Evolutionary conservation across 352 stramenopile species (phyloP).

Genomic region (Poterioochromonas sp.): DNA sequence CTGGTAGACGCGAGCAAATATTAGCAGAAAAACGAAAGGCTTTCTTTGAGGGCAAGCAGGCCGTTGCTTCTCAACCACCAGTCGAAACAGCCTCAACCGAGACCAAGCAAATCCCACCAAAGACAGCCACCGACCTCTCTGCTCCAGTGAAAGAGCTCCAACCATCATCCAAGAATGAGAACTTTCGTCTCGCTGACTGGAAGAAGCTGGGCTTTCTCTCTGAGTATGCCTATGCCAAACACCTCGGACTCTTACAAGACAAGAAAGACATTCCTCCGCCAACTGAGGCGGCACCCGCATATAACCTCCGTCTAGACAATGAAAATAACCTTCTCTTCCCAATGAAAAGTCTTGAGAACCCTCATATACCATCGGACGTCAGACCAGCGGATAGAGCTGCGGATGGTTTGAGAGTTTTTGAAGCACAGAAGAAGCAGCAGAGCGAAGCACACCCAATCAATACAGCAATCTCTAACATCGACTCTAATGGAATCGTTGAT

Average conservation of each 20-base stretch:
- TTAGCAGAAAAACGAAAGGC: background rate
- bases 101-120: background rate
- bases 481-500: no score
- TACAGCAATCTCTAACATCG: no score
- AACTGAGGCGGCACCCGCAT: no score
- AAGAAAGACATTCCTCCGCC: background rate
- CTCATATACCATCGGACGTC: no score
- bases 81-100: background rate
- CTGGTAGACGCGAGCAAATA: background rate
- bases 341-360: no score
- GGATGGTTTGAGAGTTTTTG: no score
- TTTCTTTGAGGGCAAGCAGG: constrained; percentile 5
- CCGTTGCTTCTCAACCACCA: background rate
- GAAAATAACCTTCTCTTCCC: no score
- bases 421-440: no score
- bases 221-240: constrained; percentile 15
- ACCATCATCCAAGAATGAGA: background rate
- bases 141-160: background rate
- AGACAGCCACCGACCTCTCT: background rate
- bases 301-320: no score
- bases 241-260: background rate
- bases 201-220: background rate
- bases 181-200: background rate
- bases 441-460: no score
- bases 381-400: no score